Conservation (phyloP, 768 basidiomycete genomes). For the Serendipita sp. region DNA sequence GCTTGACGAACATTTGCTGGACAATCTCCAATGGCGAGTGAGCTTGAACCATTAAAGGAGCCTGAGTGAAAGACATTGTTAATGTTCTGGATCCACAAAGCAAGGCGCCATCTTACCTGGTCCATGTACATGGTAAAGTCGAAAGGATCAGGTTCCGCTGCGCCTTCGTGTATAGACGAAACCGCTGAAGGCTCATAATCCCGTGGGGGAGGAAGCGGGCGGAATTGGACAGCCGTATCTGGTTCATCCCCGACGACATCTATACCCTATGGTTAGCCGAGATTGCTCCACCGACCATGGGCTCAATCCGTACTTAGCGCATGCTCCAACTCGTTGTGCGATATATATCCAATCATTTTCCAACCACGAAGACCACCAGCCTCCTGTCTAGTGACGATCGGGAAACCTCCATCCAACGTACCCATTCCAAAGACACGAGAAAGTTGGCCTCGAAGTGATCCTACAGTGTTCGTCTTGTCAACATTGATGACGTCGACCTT, state of each 20-base stretch:
- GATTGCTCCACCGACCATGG: not conserved
- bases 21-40: conserved; percentile 83
- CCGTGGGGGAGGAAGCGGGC: conserved; percentile 14
- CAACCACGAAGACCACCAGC: conserved; percentile 28
- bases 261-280: conserved; percentile 17
- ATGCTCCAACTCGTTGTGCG: conserved; percentile 85
- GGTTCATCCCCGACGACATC: conserved; percentile 62
- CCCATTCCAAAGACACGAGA: conserved; percentile 39
- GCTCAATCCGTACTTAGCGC: conserved; percentile 44
- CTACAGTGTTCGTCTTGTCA: conserved; percentile 62
- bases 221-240: conserved; percentile 52
- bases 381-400: conserved; percentile 41
- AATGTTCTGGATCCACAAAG: conserved; percentile 4
- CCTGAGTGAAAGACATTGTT: conserved; percentile 26
- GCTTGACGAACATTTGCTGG: conserved; percentile 86
- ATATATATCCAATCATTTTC: conserved; percentile 80
- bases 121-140: conserved; percentile 88
- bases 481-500: conserved; percentile 55
- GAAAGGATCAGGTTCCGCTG: conserved; percentile 34
- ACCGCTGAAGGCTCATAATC: conserved; percentile 10
- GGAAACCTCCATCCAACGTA: conserved; percentile 71
- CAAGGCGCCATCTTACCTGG: conserved; percentile 31
- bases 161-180: conserved; percentile 13
- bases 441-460: conserved; percentile 56
- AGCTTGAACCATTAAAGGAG: conserved; percentile 69